Evolutionary conservation across 1,284 basidiomycete genomes (phyloP), one percentile per base, ranked within the genome.

Genomic region (Malassezia restricta): DNA sequence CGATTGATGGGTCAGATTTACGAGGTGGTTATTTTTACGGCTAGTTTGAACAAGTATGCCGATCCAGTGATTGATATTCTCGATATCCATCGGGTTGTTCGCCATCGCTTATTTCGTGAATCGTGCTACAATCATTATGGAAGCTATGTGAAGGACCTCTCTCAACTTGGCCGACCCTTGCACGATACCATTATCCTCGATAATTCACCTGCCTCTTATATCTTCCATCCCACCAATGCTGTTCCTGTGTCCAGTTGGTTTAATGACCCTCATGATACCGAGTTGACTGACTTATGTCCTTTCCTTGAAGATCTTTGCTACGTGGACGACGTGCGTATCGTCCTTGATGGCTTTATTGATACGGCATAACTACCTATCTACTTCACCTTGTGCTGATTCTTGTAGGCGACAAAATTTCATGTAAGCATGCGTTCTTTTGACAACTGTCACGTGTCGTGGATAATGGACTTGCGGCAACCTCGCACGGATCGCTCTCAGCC

Each of bases 221-320:
- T 98, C 65, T 99, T 99, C 80, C 92, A 99, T 72, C 90, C 91
- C 14, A 94, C 94, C 76, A 98, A 96, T 71, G 94, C 94, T 39
- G 92, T 96, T 6, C 92, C 92, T 8, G 90, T 99, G 51, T 95
- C 91, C 44, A 92, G 88, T 54, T 98, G 92, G 94, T 98, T 98
- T 79, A 96, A 95, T 75, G 76, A 76, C 57, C 75, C 75, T 5
- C 67, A 68, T 45, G 92, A 96, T 75, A 94, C 91, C 29, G 92
- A 96, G 75, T 78, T 96, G 60, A 92, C 88, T 31, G 92, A 96
- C 75, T 77, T 98, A 40, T 85, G 65, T 86, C 62, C 89, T 85
- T 98, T 98, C 81, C 79, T 98, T 60, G 77, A 85, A 15, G 92
- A 98, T 74, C 79, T 98, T 35, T 81, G 78, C 27, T 77, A 79